These are phyloP conservation scores for Pulveroboletus ravenelii DNA, from an alignment of 768 basidiomycete species.

Conservation along the genomic window DNA sequence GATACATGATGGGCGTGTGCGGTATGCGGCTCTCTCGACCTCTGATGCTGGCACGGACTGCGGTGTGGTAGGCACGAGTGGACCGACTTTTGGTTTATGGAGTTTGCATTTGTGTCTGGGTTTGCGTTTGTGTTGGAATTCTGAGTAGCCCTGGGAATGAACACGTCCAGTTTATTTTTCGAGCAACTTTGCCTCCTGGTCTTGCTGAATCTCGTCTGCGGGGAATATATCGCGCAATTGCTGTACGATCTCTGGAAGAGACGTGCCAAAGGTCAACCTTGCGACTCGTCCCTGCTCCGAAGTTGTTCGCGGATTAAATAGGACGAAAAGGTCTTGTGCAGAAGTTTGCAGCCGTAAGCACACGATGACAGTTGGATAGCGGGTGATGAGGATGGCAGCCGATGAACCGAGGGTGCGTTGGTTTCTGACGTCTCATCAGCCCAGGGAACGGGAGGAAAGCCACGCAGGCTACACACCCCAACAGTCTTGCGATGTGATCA, in stretches of 20 bases:
- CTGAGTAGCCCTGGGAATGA: conserved; percentile 36
- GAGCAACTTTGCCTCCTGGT: conserved; percentile 54
- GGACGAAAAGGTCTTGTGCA: conserved; percentile 39
- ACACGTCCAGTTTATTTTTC: conserved; percentile 48
- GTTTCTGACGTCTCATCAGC: conserved; percentile 19
- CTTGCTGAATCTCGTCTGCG: conserved; percentile 32
- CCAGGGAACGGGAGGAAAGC: not conserved
- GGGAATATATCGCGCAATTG: conserved; percentile 43
- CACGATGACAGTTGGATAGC: conserved; percentile 54
- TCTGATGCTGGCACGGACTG: no score
- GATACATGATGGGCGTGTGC: no score
- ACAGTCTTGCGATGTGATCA: conserved; percentile 25
- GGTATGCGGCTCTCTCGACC: no score
- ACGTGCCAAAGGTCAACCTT: conserved; percentile 48
- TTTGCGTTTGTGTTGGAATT: no score
- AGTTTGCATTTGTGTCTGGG: no score
- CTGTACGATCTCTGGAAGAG: conserved; percentile 35
- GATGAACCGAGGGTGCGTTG: conserved; percentile 13
- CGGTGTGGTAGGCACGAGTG: no score
- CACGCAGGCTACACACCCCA: conserved; percentile 14
- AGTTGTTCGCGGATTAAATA: conserved; percentile 59
- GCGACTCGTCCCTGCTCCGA: conserved; percentile 47
- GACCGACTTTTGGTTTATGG: no score
- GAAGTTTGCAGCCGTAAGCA: conserved; percentile 36
- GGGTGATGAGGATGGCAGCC: conserved; percentile 46